Percentiles rank a stretch among this genome's conserved stretches.
Evolutionary conservation across 2,329 filamentous ascomycete species (phyloP).

Genomic region (Parastagonospora avenae): DNA sequence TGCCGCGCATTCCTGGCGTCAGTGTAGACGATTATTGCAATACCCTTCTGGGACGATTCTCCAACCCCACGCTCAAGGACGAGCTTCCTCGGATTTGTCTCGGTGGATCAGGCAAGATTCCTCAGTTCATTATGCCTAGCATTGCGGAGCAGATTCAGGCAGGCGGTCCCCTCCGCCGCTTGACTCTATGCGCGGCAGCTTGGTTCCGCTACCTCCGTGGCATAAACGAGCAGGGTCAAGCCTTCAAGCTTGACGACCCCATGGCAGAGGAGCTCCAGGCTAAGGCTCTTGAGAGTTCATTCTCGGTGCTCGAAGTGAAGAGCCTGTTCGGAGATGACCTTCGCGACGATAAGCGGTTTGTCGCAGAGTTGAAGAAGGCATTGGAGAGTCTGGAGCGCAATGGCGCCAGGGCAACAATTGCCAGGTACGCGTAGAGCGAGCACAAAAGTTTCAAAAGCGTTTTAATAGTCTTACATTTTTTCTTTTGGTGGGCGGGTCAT

Average conservation of each 20-base stretch:
- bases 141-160: constrained; percentile 35
- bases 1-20: constrained; percentile 34
- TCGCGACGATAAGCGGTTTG: constrained; percentile 32
- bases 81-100: constrained; percentile 38
- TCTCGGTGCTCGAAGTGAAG: constrained; percentile 21
- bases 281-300: constrained; percentile 22
- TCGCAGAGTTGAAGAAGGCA: constrained; percentile 28
- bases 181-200: constrained; percentile 30
- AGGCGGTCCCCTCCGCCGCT: constrained; percentile 28
- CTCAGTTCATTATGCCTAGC: constrained; percentile 37
- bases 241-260: constrained; percentile 31
- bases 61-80: constrained; percentile 35
- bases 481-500: not conserved
- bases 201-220: constrained; percentile 38
- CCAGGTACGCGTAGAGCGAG: constrained; percentile 17
- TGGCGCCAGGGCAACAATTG: constrained; percentile 27
- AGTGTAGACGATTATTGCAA: constrained; percentile 34
- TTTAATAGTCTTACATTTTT: not conserved
- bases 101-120: constrained; percentile 36
- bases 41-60: constrained; percentile 32
- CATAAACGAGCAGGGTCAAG: constrained; percentile 27
- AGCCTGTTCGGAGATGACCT: constrained; percentile 35
- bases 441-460: not conserved
- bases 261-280: constrained; percentile 33
- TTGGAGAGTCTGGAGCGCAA: constrained; percentile 25